phyloP scores from a whole-genome alignment of 1,284 basidiomycete species.

The Garcileccinum viscosum region DNA sequence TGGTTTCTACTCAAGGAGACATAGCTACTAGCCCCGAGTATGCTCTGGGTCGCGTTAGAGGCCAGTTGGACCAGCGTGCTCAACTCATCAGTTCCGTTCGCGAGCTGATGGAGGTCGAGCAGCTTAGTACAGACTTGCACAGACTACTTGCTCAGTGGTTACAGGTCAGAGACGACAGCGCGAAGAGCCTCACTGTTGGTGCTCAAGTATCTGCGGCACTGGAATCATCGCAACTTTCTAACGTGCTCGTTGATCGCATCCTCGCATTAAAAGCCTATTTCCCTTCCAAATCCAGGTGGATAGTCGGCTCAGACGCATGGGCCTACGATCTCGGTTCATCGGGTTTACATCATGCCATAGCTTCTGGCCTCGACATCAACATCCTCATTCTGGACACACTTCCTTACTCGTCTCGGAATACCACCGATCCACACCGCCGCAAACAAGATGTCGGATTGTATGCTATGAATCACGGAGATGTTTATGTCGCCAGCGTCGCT shows the following conservation, averaged over 20 bases:
- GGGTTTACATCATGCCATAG: constrained; percentile 92
- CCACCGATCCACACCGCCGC: constrained; percentile 72
- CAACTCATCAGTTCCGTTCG: constrained; percentile 70
- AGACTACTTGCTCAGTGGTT: constrained; percentile 78
- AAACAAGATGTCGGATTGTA: constrained; percentile 96
- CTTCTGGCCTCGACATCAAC: constrained; percentile 97
- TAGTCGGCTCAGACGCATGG: constrained; percentile 95
- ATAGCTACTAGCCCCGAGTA: constrained; percentile 90
- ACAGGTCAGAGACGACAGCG: constrained; percentile 65
- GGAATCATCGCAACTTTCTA: constrained; percentile 49
- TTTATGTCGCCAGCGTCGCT: constrained; percentile 94
- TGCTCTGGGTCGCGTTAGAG: constrained; percentile 89
- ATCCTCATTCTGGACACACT: constrained; percentile 94
- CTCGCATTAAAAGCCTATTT: constrained; percentile 70
- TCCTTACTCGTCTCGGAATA: constrained; percentile 82
- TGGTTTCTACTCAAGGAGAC: constrained; percentile 71
- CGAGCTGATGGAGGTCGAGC: constrained; percentile 58
- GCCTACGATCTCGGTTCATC: constrained; percentile 97
- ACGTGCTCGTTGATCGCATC: constrained; percentile 58
- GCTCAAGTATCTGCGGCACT: constrained; percentile 64
- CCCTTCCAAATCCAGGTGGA: constrained; percentile 83
- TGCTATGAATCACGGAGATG: constrained; percentile 98
- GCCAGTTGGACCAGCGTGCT: constrained; percentile 75
- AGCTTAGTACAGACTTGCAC: constrained; percentile 67
- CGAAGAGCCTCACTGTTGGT: constrained; percentile 66